Evolutionary conservation across 148 eudicot genomes (phyloP), one percentile per base, ranked within the genome.

Genomic region (Rhododendron kiyosumense): DNA sequence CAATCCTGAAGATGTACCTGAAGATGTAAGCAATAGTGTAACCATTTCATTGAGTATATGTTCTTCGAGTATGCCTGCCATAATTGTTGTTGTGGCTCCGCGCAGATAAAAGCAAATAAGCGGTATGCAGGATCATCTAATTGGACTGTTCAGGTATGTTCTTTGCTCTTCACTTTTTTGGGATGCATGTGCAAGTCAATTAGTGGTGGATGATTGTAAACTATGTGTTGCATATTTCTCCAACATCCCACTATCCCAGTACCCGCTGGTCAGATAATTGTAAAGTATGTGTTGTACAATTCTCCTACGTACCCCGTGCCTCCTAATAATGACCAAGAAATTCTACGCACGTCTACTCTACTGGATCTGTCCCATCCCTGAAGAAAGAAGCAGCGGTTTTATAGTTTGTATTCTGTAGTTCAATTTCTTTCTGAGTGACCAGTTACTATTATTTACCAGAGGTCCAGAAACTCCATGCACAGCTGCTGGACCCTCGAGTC

Each of bases 51-150:
- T 28, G 15, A 77, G n/a, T 78, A 8, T 87, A 52, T 36, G 34
- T 34, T 34, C 34, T 34, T 38, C 3, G 14, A 28, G 18, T 51
- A 51, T 41, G 20, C 48, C 80, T 45, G 43, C 59, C 32, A 63
- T 80, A 46, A 63, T 49, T 80, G 78, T 20, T 75, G 54, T 49
- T 87, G 82, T 85, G 83, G 61, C 46, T 79, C 79, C 46, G 78
- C 88, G 91, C 97, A 95, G 99, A 81, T 95, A 52, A 95, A 95
- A 92, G 65, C 94, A 78, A 96, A 96, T 82, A 95, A 96, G 90
- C 98, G 99, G 20, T 96, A 96, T 89, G 98, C 99, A 7, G 99
- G 98, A 48, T 93, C 98, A 69, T 82, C 91, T 88, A 96, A 92
- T 76, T 96, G 98, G 98, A 96, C 99, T 82, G 99, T 96, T 34